phyloP scores from a whole-genome alignment of 1,139 yeast genomes.

The Petasospora rhodanensis region DNA sequence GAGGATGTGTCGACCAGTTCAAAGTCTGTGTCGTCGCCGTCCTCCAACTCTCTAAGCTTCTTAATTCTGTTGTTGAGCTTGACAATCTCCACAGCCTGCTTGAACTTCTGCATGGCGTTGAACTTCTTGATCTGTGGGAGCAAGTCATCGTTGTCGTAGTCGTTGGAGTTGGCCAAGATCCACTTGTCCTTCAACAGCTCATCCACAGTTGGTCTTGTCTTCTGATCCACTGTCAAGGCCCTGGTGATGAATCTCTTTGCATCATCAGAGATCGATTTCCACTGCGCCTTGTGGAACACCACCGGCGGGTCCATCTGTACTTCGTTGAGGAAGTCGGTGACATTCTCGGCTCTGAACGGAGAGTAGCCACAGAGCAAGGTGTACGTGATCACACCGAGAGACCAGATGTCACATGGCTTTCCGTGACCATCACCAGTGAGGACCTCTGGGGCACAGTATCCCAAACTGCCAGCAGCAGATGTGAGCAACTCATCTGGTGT shows the following conservation, averaged over 20 bases:
- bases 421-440: conserved; percentile 76
- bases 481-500: conserved; percentile 58
- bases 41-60: conserved; percentile 47
- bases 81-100: conserved; percentile 81
- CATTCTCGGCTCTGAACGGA: conserved; percentile 84
- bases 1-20: conserved; percentile 25
- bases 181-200: conserved; percentile 66
- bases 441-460: conserved; percentile 94
- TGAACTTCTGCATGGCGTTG: conserved; percentile 80
- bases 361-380: conserved; percentile 89
- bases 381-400: conserved; percentile 85
- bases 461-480: conserved; percentile 84
- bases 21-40: conserved; percentile 24
- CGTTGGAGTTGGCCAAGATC: conserved; percentile 49
- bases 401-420: conserved; percentile 91
- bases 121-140: conserved; percentile 69
- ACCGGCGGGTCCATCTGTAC: conserved; percentile 67
- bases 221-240: conserved; percentile 64
- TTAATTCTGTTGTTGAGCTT: conserved; percentile 69
- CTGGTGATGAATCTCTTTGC: conserved; percentile 70
- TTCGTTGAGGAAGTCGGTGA: conserved; percentile 74
- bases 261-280: conserved; percentile 71
- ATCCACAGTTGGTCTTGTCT: conserved; percentile 59
- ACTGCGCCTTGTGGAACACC: conserved; percentile 80
- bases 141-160: conserved; percentile 54